Evolutionary conservation across 768 basidiomycete genomes (phyloP).

Genomic region (Albatrellus ellisii): DNA sequence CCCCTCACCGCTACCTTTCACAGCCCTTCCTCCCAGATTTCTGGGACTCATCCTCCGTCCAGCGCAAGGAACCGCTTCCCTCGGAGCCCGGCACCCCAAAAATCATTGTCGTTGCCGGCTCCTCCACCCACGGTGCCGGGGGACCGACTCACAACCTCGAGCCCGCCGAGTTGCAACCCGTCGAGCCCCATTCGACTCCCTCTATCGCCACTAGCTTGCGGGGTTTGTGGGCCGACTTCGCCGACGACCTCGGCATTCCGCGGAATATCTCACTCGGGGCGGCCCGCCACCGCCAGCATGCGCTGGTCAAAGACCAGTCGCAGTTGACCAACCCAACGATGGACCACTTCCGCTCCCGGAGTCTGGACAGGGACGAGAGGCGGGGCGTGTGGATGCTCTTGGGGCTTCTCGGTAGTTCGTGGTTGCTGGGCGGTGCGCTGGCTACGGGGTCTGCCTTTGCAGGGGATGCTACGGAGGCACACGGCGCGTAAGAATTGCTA

Average conservation of each 20-base stretch:
- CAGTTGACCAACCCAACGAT: background rate
- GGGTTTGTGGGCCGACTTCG: conserved; percentile 23
- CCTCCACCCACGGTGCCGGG: conserved; percentile 32
- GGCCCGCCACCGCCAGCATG: background rate
- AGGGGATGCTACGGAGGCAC: conserved; percentile 2
- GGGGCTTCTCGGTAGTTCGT: conserved; percentile 35
- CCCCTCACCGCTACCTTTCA: conserved; percentile 2
- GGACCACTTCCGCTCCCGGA: conserved; percentile 16
- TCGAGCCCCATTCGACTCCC: conserved; percentile 11
- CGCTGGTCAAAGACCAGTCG: too few relatives aligned
- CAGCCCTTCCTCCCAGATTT: conserved; percentile 52
- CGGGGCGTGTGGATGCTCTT: conserved; percentile 35
- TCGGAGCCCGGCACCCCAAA: conserved; percentile 26
- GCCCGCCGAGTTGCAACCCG: too few relatives aligned
- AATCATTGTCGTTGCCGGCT: conserved; percentile 36
- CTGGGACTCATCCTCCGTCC: conserved; percentile 35
- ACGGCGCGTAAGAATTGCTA: too few relatives aligned
- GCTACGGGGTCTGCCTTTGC: conserved; percentile 14
- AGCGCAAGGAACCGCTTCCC: conserved; percentile 17
- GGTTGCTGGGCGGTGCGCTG: conserved; percentile 27
- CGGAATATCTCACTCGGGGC: conserved; percentile 4
- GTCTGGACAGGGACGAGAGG: conserved; percentile 30
- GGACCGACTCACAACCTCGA: conserved; percentile 33
- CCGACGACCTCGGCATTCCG: conserved; percentile 26
- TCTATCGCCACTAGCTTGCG: conserved; percentile 2